Conservation (phyloP, 139 green algal species). For the Pycnococcus provasolii region DNA sequence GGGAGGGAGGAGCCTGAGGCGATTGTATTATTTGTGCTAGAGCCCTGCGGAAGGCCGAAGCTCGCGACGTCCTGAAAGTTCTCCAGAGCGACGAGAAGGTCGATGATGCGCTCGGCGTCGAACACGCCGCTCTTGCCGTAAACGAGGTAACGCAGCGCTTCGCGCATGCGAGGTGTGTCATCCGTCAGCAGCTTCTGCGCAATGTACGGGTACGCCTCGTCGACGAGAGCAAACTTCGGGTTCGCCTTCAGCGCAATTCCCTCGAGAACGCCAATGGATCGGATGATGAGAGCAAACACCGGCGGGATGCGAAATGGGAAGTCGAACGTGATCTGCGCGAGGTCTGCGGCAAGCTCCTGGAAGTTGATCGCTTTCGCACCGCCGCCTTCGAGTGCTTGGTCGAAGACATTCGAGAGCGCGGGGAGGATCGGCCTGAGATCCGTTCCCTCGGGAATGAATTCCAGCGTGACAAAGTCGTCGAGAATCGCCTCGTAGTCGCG, state of each 20-base stretch:
- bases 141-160: constrained; percentile 67
- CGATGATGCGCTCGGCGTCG: constrained; percentile 82
- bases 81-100: constrained; percentile 92
- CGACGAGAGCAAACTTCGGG: constrained; percentile 91
- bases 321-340: constrained; percentile 97
- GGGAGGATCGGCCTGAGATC: constrained; percentile 89
- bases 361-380: constrained; percentile 51
- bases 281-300: constrained; percentile 90
- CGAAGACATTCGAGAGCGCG: constrained; percentile 34
- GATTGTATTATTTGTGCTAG: not conserved
- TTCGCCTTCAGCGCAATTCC: constrained; percentile 71
- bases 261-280: constrained; percentile 67
- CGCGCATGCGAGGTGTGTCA: constrained; percentile 66
- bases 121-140: constrained; percentile 58
- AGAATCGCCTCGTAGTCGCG: constrained; percentile 88
- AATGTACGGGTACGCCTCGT: constrained; percentile 97
- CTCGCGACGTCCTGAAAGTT: constrained; percentile 47
- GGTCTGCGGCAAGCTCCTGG: constrained; percentile 88
- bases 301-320: constrained; percentile 85
- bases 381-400: constrained; percentile 41
- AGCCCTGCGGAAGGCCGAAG: not conserved
- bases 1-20: not conserved
- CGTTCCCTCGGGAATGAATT: constrained; percentile 89
- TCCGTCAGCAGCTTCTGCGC: constrained; percentile 83
- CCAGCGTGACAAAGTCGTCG: constrained; percentile 92